Base-by-base conservation (phyloP, 306 rosid genomes). In the Purshia tridentata region DNA sequence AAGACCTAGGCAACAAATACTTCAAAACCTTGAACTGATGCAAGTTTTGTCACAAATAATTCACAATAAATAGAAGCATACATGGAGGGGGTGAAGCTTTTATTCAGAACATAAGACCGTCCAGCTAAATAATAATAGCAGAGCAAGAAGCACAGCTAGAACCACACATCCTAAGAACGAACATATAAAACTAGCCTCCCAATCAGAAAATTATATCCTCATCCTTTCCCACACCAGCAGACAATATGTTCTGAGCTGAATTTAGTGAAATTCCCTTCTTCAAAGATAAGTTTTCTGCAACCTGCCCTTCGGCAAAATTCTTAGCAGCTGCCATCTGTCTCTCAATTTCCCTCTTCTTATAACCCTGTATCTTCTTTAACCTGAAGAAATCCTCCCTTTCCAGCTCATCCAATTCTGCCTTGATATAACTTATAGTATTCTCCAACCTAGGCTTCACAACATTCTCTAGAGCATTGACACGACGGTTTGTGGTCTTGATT, bases 381-480 rank as follows among this genome's bases (percentile, higher is more conserved):
- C 97, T 88, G 74, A 93, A 93, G 92, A 94, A 94, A 75, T 88
- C 97, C 78, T 94, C 97, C 63, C 98, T 94, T 68, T 94, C 98
- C 40, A 94, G 87, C 77, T 94, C 98, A 76, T 94, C 98, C 85
- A 94, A 68, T 81, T 94, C 97, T 4, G 80, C 97, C 91, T 91
- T 91, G 48, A 91, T 94, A 74, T 94, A 94, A 70, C 41, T 88
- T 35, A 94, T 91, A 1, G 98, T 91, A 47, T 94, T 91, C 88
- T 91, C 98, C 75, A 93, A 49, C 70, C 90, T 78, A 0, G 98
- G 97, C 84, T 93, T 93, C 54, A 89, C 97, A 6, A 93, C 97
- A 75, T 89, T 93, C 84, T 93, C 96, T 13, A 91, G 86, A 6
- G 97, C 97, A 64, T 94, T 94, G 66, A 91, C 98, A 82, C 98